Evolutionary conservation across 805 yeast species (phyloP), one percentile per base, ranked within the genome.

Genomic region (Brettanomyces bruxellensis): DNA sequence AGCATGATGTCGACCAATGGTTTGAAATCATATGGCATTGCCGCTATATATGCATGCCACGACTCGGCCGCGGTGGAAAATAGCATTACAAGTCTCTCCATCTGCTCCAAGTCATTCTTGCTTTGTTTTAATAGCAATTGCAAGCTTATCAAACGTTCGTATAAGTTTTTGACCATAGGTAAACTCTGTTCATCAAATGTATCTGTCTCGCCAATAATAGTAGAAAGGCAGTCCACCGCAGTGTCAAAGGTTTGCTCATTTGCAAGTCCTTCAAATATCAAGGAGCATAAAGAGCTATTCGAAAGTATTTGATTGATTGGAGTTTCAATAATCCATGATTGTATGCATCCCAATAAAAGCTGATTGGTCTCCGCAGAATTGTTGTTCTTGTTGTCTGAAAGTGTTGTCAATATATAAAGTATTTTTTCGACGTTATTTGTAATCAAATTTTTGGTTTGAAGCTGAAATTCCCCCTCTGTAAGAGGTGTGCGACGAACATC

Each of bases 41-140:
- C 79, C 5, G 91, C 88, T 44, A 93, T 79, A 34, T 86, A 70
- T 34, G 86, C 85, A 64, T 88, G 93, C 99, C 99, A 93, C 1
- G 95, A 76, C 65, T 89, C 97, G 47, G 95, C 96, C 2, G 97
- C 95, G 55, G 89, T 95, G 5, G 89, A 86, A 61, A 85, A 86
- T 39, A 93, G 62, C 56, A 93, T 73, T 0, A 95, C 78, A 45
- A 86, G 67, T 12, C 85, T 79, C 47, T 81, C 82, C 57, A 85
- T 75, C 36, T 74, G 71, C 34, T 84, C 93, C 1, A 76, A 71
- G 54, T 83, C 91, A 47, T 77, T 80, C 45, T 67, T 63, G 32
- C 65, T 66, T 45, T 72, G 73, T 18, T 69, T 64, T 49, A 83
- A 57, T 40, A 72, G 68, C 3, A 76, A 73, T 58, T 79, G 75